A percentile compares a stretch with the other conserved stretches of the same genome.
phyloP scores from a whole-genome alignment of 257 asterid genomes.

The Primulina huaijiensis region DNA sequence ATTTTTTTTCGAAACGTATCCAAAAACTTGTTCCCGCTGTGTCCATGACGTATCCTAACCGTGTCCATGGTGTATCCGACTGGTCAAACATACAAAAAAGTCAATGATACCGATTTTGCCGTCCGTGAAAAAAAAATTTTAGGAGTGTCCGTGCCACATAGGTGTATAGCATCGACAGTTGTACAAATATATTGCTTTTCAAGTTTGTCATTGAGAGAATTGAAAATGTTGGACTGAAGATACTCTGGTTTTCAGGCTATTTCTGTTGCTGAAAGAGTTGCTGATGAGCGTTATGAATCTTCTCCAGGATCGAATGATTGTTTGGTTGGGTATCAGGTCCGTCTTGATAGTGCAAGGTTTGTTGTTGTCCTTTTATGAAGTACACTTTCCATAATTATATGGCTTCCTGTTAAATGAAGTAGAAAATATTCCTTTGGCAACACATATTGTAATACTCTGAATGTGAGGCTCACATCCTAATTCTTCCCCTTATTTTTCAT shows the following conservation, averaged over 20 bases:
- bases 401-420: constrained; percentile 6
- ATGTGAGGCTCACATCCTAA: constrained; percentile 21
- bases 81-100: too few species aligned
- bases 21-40: too few species aligned
- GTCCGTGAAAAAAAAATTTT: too few species aligned
- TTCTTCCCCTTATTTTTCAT: background rate
- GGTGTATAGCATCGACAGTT: background rate
- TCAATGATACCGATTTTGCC: too few species aligned
- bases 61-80: too few species aligned
- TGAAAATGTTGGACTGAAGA: background rate
- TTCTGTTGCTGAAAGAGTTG: constrained; percentile 98
- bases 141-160: too few species aligned
- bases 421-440: constrained; percentile 25
- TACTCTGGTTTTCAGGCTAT: constrained; percentile 52
- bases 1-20: too few species aligned
- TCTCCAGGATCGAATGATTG: constrained; percentile 87
- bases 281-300: constrained; percentile 90
- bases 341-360: constrained; percentile 96
- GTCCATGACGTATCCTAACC: too few species aligned
- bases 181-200: background rate
- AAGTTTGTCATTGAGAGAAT: background rate
- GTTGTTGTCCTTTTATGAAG: constrained; percentile 14
- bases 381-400: constrained; percentile 21
- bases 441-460: constrained; percentile 4
- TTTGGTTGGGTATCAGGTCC: constrained; percentile 97